A percentile compares a stretch with the other conserved stretches of the same genome.
Conservation (phyloP, 2,329 filamentous ascomycete species). For the Colletotrichum neosansevieriae region DNA sequence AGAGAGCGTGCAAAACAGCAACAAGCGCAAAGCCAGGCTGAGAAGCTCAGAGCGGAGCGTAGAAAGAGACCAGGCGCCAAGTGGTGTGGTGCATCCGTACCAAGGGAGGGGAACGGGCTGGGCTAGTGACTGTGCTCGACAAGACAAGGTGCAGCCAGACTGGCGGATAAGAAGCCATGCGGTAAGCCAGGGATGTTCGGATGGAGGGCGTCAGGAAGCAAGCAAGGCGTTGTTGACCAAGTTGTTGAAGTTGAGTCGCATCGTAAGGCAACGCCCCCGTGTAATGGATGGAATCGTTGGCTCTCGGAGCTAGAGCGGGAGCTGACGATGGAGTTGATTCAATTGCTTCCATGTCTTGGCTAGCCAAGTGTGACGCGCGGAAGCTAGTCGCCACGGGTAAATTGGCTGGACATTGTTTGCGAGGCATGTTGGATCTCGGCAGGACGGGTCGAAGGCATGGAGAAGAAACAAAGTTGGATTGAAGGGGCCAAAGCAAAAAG, state of each 20-base stretch:
- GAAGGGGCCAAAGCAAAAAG: conserved; percentile 21
- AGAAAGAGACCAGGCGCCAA: conserved; percentile 15
- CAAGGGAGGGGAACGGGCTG: conserved; percentile 34
- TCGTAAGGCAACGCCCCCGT: conserved; percentile 2
- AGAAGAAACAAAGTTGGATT: conserved; percentile 31
- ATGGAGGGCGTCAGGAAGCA: conserved; percentile 1
- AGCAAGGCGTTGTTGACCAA: background rate
- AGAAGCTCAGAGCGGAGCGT: conserved; percentile 18
- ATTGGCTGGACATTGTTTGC: conserved; percentile 20
- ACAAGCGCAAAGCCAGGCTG: conserved; percentile 10
- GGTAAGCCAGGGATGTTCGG: conserved; percentile 24
- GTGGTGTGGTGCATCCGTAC: conserved; percentile 16
- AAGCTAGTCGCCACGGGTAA: conserved; percentile 23
- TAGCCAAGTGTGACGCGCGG: background rate
- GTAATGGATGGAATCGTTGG: background rate
- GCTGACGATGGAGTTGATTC: background rate
- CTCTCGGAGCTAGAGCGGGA: conserved; percentile 10
- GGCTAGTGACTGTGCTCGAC: conserved; percentile 17
- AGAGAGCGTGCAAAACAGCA: conserved; percentile 19
- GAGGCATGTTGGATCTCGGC: conserved; percentile 26
- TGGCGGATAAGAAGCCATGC: conserved; percentile 18
- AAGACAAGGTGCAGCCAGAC: conserved; percentile 12
- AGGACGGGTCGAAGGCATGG: conserved; percentile 26
- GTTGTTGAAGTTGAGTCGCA: background rate
- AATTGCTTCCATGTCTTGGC: conserved; percentile 11